phyloP scores from a whole-genome alignment of 495 filamentous ascomycete species.

The Bacidia rubella region DNA sequence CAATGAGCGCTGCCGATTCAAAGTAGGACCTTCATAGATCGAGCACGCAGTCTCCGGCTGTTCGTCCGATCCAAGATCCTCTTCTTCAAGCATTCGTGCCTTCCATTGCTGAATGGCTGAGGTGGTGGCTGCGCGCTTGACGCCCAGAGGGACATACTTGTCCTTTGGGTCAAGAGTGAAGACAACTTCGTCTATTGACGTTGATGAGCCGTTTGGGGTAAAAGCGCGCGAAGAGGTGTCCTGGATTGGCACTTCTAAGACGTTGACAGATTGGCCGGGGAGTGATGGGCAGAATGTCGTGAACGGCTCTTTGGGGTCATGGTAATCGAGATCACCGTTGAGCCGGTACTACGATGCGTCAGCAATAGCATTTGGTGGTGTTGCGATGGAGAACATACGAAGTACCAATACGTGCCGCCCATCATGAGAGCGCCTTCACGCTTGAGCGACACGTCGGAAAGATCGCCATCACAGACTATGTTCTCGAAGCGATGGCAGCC shows the following conservation, averaged over 20 bases:
- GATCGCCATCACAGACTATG: slow-evolving; percentile 68
- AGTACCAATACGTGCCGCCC: slow-evolving; percentile 91
- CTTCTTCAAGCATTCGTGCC: not conserved
- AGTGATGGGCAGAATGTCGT: slow-evolving; percentile 75
- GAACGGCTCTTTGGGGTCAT: slow-evolving; percentile 53
- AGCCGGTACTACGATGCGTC: slow-evolving; percentile 52
- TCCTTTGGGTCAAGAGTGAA: slow-evolving; percentile 68
- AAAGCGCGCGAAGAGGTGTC: slow-evolving; percentile 31
- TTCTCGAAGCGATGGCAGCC: slow-evolving; percentile 75
- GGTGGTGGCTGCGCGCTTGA: slow-evolving; percentile 31
- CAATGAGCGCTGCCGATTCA: slow-evolving; percentile 7
- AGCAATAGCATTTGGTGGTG: slow-evolving; percentile 4
- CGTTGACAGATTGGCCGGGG: slow-evolving; percentile 74
- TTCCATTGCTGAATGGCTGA: slow-evolving; percentile 22
- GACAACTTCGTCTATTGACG: slow-evolving; percentile 32
- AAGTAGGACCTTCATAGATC: not conserved
- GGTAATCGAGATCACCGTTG: slow-evolving; percentile 58
- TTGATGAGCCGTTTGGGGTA: slow-evolving; percentile 26
- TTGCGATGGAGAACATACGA: slow-evolving; percentile 40
- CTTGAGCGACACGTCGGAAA: slow-evolving; percentile 34
- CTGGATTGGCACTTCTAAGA: slow-evolving; percentile 66
- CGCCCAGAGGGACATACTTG: slow-evolving; percentile 45
- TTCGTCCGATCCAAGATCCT: not conserved
- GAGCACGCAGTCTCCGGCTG: not conserved
- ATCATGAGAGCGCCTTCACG: slow-evolving; percentile 74